Evolutionary conservation across 73 alveolate species (phyloP).

Genomic region (Loxodes magnus): DNA sequence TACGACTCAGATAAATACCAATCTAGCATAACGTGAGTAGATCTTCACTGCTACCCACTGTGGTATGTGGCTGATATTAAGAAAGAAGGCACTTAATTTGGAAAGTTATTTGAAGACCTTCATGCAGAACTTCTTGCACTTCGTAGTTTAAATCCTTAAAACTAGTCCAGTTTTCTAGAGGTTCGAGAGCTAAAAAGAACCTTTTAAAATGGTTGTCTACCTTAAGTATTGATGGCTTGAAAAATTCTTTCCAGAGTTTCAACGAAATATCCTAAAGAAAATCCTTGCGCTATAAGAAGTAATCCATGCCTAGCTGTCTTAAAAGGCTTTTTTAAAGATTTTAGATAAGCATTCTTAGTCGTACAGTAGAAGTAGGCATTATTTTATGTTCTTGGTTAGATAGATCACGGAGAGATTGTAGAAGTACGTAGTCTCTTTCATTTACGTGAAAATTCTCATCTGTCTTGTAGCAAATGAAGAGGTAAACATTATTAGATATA

Average conservation of each 20-base stretch:
- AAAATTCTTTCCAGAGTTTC: constrained; percentile 15
- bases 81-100: too few species aligned
- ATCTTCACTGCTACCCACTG: constrained; percentile 29
- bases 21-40: constrained; percentile 27
- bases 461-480: constrained; percentile 68
- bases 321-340: constrained; percentile 25
- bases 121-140: too few species aligned
- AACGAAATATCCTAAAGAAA: constrained; percentile 17
- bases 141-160: too few species aligned
- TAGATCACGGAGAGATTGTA: constrained; percentile 56
- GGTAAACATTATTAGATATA: constrained; percentile 76
- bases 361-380: constrained; percentile 15
- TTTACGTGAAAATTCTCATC: constrained; percentile 62
- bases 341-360: constrained; percentile 20
- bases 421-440: constrained; percentile 55
- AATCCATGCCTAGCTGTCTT: constrained; percentile 42
- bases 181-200: too few species aligned
- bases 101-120: too few species aligned
- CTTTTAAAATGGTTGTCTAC: too few species aligned
- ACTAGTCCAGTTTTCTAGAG: too few species aligned
- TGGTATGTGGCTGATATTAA: too few species aligned
- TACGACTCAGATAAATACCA: constrained; percentile 28
- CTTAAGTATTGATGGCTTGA: too few species aligned
- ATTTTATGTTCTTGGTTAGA: constrained; percentile 65
- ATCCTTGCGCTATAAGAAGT: constrained; percentile 20